Evolutionary conservation across 345 rosid genomes (phyloP).

Genomic region (Atalantia buxifolia): DNA sequence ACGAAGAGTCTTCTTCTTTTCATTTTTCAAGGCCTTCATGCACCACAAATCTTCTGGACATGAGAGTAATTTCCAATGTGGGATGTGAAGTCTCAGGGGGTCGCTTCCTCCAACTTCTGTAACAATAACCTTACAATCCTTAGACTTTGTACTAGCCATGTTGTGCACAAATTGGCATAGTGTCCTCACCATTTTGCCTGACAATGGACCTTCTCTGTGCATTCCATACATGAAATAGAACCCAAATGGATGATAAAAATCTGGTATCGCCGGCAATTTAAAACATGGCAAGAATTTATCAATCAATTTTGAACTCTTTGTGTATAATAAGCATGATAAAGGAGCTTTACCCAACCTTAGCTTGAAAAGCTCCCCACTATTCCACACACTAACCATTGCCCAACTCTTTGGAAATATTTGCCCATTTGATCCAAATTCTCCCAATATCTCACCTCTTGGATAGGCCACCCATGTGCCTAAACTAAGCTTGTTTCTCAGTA

Average conservation of each 20-base stretch:
- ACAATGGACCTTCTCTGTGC: constrained; percentile 51
- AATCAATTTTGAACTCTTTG: constrained; percentile 41
- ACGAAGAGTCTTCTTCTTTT: constrained; percentile 19
- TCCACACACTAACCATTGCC: constrained; percentile 91
- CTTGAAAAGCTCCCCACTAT: constrained; percentile 66
- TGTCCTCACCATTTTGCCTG: constrained; percentile 49
- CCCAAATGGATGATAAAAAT: constrained; percentile 64
- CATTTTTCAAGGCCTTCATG: constrained; percentile 55
- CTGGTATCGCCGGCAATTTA: constrained; percentile 45
- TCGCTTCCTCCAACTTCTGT: constrained; percentile 59
- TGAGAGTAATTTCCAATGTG: constrained; percentile 71
- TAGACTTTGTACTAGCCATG: constrained; percentile 44
- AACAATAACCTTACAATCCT: constrained; percentile 54
- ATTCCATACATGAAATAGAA: constrained; percentile 77
- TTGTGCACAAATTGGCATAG: constrained; percentile 60
- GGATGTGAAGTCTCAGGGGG: constrained; percentile 39
- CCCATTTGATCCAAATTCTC: constrained; percentile 15
- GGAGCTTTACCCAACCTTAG: constrained; percentile 60
- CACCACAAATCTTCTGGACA: constrained; percentile 89
- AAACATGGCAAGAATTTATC: constrained; percentile 52
- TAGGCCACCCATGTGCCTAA: constrained; percentile 86
- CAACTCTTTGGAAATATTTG: constrained; percentile 35
- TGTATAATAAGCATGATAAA: constrained; percentile 43
- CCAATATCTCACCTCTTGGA: constrained; percentile 31
- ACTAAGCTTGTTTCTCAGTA: constrained; percentile 56